These are phyloP conservation scores for Hanseniaspora lindneri DNA, from an alignment of 805 yeast species.

Conservation along the genomic window DNA sequence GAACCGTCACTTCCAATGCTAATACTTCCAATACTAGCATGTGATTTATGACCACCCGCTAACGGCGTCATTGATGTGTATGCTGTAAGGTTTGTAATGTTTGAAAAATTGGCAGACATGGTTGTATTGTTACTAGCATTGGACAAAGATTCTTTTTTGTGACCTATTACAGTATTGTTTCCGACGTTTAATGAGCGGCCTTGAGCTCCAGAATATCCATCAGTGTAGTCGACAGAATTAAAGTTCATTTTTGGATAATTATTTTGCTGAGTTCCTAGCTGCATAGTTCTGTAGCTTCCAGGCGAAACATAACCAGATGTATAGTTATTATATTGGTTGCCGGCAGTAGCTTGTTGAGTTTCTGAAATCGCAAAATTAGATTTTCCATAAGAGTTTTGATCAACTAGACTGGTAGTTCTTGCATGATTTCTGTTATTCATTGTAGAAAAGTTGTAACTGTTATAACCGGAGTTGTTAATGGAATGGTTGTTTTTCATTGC, in stretches of 20 bases:
- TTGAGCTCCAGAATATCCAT: neutral
- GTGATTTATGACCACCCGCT: constrained; percentile 6
- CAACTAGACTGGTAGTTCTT: constrained; percentile 9
- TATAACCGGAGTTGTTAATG: neutral
- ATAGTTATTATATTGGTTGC: neutral
- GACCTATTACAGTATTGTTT: constrained; percentile 10
- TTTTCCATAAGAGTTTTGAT: constrained; percentile 1
- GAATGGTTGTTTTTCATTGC: constrained; percentile 1
- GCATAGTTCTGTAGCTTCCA: neutral
- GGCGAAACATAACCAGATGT: constrained; percentile 2
- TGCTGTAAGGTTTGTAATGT: neutral
- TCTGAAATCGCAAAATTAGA: neutral
- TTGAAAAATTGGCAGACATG: neutral
- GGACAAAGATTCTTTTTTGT: constrained; percentile 8
- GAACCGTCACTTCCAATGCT: constrained; percentile 15
- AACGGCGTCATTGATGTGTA: neutral
- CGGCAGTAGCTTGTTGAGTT: neutral
- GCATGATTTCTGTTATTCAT: neutral
- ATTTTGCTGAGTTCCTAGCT: constrained; percentile 3
- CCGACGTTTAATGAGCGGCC: constrained; percentile 10
- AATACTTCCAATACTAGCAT: constrained; percentile 8
- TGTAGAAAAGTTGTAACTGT: neutral
- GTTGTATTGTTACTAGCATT: constrained; percentile 12
- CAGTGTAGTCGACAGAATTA: constrained; percentile 11
- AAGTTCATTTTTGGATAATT: constrained; percentile 8